Conservation (phyloP, 2,329 filamentous ascomycete genomes). For the Onygena corvina region DNA sequence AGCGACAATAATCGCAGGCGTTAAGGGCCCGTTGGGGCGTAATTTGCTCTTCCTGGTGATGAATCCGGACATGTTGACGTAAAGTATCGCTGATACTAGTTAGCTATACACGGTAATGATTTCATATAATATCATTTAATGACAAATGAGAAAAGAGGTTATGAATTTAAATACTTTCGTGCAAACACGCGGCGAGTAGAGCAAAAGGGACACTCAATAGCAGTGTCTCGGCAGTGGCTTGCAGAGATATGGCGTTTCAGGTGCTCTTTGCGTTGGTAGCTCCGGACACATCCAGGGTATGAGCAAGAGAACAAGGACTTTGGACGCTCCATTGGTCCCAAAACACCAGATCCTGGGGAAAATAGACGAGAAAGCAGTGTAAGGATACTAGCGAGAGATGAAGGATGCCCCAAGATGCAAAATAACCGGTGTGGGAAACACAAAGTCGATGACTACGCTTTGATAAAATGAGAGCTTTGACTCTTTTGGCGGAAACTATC, state of each 20-base stretch:
- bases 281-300: slow-evolving; percentile 1
- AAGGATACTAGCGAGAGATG: too few relatives aligned
- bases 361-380: too few relatives aligned
- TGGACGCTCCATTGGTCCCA: background rate
- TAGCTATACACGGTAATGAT: too few relatives aligned
- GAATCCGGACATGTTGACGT: slow-evolving; percentile 18
- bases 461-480: too few relatives aligned
- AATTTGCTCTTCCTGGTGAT: slow-evolving; percentile 14
- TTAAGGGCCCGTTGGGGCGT: slow-evolving; percentile 9
- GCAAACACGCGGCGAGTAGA: slow-evolving; percentile 11
- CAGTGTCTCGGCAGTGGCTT: slow-evolving; percentile 14
- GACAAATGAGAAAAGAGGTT: background rate
- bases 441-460: too few relatives aligned
- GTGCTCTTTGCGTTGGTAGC: slow-evolving; percentile 21
- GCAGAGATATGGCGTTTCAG: slow-evolving; percentile 17
- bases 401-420: too few relatives aligned
- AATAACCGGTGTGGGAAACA: too few relatives aligned
- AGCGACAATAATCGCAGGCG: slow-evolving; percentile 16
- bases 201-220: slow-evolving; percentile 15
- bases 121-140: background rate
- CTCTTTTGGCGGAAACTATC: too few relatives aligned
- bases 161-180: slow-evolving; percentile 11
- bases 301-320: background rate
- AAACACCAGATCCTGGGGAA: too few relatives aligned
- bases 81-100: slow-evolving; percentile 18